Evolutionary conservation across 208 protist species (phyloP), one percentile per base, ranked within the genome.

Genomic region (Tritrichomonas foetus): DNA sequence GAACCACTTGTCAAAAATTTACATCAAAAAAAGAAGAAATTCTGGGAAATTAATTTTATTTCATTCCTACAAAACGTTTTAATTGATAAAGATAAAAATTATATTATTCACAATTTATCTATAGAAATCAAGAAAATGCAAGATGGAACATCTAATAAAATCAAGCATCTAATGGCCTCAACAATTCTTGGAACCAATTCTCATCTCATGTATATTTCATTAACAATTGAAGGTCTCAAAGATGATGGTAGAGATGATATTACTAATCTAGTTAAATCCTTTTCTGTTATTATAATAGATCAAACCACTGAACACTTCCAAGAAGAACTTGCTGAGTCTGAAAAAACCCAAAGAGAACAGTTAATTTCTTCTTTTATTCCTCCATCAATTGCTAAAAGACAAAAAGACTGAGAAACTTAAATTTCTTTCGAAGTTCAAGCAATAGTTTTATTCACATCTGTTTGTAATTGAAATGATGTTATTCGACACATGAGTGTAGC

Each of bases 391-490:
- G 41, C 44, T 36, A 75, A 75, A 36, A 75, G 69, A 75, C 36
- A 47, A 36, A 75, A 75, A 13, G 69, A 75, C 36, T 27, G 69
- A 47, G 69, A 75, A 75, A 75, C 69, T 14, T 27, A 75, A 47
- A 75, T 75, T n/a, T 47, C 69, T 47, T 75, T 75, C 69, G 69
- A 75, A 75, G 69, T 75, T 16, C 69, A 75, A 16, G 69, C 69
- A 36, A 75, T 36, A 75, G 69, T 75, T 75, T 41, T 75, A 11
- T 75, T 75, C 69, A 75, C 69, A 25, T 75, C 69, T 14, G 41
- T 75, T 75, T 27, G 36, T n/a, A 36, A 36, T 47, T 75, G 69
- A 36, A 47, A 27, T 2, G 41, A 75, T n/a, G 36, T 75, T 27
- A 75, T 36, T 13, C 69, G 41, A 44, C 33, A 75, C n/a, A 75